Evolutionary conservation across 2,329 filamentous ascomycete species (phyloP).

Genomic region (Epichloe elymi): DNA sequence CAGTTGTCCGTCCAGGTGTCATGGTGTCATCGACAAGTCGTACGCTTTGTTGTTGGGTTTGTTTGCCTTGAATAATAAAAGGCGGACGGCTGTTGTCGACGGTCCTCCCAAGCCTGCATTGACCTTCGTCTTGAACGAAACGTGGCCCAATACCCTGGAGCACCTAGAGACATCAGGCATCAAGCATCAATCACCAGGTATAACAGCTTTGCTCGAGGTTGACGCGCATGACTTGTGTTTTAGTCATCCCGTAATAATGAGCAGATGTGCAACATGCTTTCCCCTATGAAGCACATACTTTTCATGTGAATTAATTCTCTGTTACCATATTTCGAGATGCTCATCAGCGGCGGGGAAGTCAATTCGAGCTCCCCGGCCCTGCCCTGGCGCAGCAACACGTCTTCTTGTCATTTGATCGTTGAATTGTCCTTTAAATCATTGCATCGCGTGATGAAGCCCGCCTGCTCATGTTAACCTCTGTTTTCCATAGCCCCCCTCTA

Average conservation of each 20-base stretch:
- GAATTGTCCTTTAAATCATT: too few species aligned
- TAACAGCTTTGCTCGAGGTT: not conserved
- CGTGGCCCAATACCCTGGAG: not conserved
- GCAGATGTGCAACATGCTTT: not conserved
- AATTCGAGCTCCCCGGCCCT: not conserved
- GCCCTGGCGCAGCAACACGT: too few species aligned
- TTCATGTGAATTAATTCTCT: too few species aligned
- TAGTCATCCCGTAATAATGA: not conserved
- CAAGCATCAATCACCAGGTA: not conserved
- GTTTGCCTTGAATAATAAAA: not conserved
- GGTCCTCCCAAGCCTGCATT: not conserved
- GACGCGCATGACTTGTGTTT: not conserved
- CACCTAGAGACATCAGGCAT: not conserved
- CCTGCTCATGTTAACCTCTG: too few species aligned
- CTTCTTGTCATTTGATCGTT: too few species aligned
- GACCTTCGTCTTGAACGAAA: not conserved
- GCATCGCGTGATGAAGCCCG: too few species aligned
- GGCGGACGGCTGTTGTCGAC: not conserved
- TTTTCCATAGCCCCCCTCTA: slow-evolving; percentile 9
- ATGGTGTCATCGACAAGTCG: not conserved
- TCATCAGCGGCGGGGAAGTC: not conserved
- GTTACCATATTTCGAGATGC: not conserved
- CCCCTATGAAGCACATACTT: too few species aligned
- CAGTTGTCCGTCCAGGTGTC: not conserved
- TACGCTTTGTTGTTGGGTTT: not conserved